phyloP scores from a whole-genome alignment of 1,284 basidiomycete genomes.

The Phlebopus sp. region DNA sequence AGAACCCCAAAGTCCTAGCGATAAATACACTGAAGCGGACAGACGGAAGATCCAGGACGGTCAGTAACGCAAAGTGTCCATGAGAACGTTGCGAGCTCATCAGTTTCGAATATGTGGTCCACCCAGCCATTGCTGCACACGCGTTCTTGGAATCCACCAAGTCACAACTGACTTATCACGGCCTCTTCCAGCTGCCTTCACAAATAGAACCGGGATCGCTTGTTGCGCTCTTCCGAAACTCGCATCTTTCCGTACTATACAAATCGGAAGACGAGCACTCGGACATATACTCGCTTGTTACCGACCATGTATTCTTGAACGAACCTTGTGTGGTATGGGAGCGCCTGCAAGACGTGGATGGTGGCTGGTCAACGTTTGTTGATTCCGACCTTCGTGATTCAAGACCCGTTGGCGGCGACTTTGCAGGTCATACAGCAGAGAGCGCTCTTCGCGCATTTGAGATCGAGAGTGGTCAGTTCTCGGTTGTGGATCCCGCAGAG shows the following conservation, averaged over 20 bases:
- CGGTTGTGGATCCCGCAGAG: slow-evolving; percentile 51
- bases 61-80: slow-evolving; percentile 31
- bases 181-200: slow-evolving; percentile 66
- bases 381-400: slow-evolving; percentile 65
- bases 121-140: slow-evolving; percentile 62
- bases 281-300: slow-evolving; percentile 73
- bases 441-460: slow-evolving; percentile 49
- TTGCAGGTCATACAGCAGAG: slow-evolving; percentile 70
- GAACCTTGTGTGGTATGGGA: slow-evolving; percentile 87
- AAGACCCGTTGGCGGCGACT: slow-evolving; percentile 74
- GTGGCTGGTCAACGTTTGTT: slow-evolving; percentile 70
- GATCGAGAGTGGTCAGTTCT: slow-evolving; percentile 33
- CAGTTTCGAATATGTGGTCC: neutral
- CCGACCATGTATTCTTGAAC: slow-evolving; percentile 75
- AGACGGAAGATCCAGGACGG: slow-evolving; percentile 63
- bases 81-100: neutral
- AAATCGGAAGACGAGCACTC: slow-evolving; percentile 39
- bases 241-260: slow-evolving; percentile 86
- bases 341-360: slow-evolving; percentile 83
- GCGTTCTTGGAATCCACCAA: slow-evolving; percentile 70
- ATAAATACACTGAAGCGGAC: slow-evolving; percentile 47
- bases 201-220: slow-evolving; percentile 54
- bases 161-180: slow-evolving; percentile 86
- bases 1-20: slow-evolving; percentile 12
- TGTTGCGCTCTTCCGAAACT: slow-evolving; percentile 83